Conservation (phyloP, 2,329 filamentous ascomycete genomes). For the Trichoderma sp. region DNA sequence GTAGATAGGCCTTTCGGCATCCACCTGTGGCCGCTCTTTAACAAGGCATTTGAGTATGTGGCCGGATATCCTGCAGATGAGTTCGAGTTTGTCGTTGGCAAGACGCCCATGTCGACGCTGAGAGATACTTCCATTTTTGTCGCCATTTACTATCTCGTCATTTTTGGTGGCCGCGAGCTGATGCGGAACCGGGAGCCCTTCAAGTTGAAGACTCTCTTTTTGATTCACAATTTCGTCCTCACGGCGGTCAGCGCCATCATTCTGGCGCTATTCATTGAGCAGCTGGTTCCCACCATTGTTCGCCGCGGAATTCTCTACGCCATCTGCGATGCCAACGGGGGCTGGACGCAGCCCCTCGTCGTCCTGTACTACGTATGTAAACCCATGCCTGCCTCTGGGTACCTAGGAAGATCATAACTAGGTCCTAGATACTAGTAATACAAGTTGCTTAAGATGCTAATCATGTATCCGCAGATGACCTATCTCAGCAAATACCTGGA, state of each 20-base stretch:
- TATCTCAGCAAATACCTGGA: conserved; percentile 91
- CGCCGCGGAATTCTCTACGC: conserved; percentile 75
- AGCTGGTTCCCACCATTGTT: conserved; percentile 73
- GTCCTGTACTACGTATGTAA: conserved; percentile 80
- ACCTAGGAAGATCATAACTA: neutral
- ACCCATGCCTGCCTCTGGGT: neutral
- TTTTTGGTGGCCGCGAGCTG: conserved; percentile 79
- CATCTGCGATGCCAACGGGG: conserved; percentile 67
- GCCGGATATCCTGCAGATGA: conserved; percentile 76
- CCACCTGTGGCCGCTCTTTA: conserved; percentile 57
- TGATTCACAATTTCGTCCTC: conserved; percentile 86
- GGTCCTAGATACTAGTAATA: neutral
- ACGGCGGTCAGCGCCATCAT: conserved; percentile 74
- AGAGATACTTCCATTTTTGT: conserved; percentile 70
- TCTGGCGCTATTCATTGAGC: conserved; percentile 75
- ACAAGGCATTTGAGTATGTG: conserved; percentile 68
- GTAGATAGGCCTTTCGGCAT: conserved; percentile 26
- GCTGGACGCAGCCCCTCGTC: conserved; percentile 82
- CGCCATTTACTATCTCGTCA: conserved; percentile 76
- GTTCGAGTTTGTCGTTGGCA: conserved; percentile 71
- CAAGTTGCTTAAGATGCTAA: conserved; percentile 20
- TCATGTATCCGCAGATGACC: conserved; percentile 64
- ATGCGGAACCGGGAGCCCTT: conserved; percentile 77
- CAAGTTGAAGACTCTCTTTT: conserved; percentile 77
- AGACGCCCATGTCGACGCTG: conserved; percentile 80